Conservation (phyloP, 768 basidiomycete species). For the Pisolithus orientalis region DNA sequence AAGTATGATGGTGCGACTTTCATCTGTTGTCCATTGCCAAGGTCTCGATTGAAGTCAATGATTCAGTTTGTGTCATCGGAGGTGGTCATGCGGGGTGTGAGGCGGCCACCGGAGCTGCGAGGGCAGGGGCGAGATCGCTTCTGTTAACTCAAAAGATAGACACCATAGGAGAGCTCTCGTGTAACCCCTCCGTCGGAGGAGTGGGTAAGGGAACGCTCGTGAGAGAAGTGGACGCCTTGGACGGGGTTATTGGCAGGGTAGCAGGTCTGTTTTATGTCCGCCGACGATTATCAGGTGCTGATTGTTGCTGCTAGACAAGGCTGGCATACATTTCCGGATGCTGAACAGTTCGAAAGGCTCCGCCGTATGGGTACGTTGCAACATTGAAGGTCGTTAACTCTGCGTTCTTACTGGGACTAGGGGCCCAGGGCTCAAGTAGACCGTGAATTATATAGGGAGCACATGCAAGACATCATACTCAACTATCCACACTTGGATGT, state of each 20-base stretch:
- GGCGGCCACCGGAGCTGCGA: slow-evolving; percentile 80
- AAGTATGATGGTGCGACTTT: slow-evolving; percentile 21
- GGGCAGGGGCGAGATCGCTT: slow-evolving; percentile 75
- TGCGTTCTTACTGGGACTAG: slow-evolving; percentile 30
- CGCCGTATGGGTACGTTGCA: slow-evolving; percentile 73
- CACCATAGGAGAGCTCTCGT: slow-evolving; percentile 80
- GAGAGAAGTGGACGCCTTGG: slow-evolving; percentile 86
- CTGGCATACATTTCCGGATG: slow-evolving; percentile 85
- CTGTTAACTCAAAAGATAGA: slow-evolving; percentile 78
- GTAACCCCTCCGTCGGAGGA: slow-evolving; percentile 89
- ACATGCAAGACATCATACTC: slow-evolving; percentile 69
- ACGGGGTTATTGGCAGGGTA: slow-evolving; percentile 80
- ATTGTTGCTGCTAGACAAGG: slow-evolving; percentile 52
- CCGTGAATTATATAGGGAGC: slow-evolving; percentile 70
- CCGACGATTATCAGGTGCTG: neutral
- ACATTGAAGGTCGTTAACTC: too few species aligned
- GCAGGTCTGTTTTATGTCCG: slow-evolving; percentile 46
- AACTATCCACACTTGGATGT: slow-evolving; percentile 67
- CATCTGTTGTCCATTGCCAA: slow-evolving; percentile 7
- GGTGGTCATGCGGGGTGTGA: slow-evolving; percentile 93
- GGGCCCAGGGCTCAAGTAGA: slow-evolving; percentile 89
- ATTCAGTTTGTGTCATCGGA: slow-evolving; percentile 75
- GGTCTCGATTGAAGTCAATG: slow-evolving; percentile 37
- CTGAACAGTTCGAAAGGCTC: slow-evolving; percentile 82
- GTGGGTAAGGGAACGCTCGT: slow-evolving; percentile 90